phyloP scores from a whole-genome alignment of 2,329 filamentous ascomycete species.

The Talaromyces sp. region DNA sequence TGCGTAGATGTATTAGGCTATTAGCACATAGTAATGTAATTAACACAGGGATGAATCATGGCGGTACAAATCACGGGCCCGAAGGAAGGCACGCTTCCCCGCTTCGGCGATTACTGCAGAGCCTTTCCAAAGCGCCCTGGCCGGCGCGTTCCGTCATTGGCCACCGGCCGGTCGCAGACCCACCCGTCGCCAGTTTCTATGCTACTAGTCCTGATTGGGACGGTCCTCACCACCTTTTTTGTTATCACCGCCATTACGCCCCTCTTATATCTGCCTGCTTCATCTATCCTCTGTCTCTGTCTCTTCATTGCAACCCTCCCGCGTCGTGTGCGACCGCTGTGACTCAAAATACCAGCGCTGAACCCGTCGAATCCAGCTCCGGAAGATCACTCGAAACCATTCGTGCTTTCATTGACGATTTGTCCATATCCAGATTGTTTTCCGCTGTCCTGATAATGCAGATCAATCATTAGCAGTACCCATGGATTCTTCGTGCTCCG shows the following conservation, averaged over 20 bases:
- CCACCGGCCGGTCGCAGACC: neutral
- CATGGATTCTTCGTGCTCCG: conserved; percentile 5
- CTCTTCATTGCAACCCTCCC: neutral
- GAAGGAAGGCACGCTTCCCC: neutral
- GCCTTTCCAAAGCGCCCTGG: neutral
- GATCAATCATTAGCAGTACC: neutral
- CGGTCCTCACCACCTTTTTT: neutral
- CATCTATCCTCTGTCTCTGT: neutral
- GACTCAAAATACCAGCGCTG: neutral
- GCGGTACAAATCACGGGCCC: neutral
- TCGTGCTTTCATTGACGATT: neutral
- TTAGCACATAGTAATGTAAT: neutral
- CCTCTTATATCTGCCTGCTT: neutral
- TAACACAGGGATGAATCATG: neutral
- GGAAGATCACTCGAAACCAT: neutral
- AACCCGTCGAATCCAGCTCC: neutral
- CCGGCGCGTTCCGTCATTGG: neutral
- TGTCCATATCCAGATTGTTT: neutral
- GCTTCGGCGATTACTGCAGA: neutral
- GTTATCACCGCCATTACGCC: neutral
- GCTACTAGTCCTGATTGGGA: neutral
- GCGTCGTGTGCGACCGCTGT: neutral
- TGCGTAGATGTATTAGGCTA: too few species aligned
- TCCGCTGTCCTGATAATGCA: neutral
- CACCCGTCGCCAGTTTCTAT: neutral